Percentiles rank a stretch among this genome's conserved stretches.
Conservation (phyloP, 306 rosid species). For the Ormosia semicastrata region DNA sequence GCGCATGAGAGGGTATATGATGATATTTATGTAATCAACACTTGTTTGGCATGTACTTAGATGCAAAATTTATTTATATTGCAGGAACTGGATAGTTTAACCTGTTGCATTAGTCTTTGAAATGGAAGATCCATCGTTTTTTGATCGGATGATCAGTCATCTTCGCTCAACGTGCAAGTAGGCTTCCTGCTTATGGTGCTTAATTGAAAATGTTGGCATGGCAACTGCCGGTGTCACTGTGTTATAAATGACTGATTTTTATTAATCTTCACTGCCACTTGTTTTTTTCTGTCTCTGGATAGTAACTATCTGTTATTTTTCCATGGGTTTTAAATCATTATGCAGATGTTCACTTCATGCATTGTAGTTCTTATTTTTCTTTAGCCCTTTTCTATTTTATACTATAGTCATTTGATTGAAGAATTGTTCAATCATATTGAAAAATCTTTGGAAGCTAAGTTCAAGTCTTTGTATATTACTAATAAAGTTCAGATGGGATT, state of each 20-base stretch:
- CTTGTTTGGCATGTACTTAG: not conserved
- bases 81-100: constrained; percentile 31
- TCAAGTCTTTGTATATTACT: not conserved
- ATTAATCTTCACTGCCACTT: not conserved
- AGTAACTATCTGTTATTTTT: not conserved
- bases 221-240: not conserved
- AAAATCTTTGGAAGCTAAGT: not conserved
- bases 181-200: constrained; percentile 22
- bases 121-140: constrained; percentile 68
- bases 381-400: not conserved
- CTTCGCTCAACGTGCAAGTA: constrained; percentile 86
- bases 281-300: not conserved
- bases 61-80: not conserved
- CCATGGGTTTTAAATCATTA: not conserved
- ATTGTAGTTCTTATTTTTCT: not conserved
- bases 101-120: not conserved
- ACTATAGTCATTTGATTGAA: not conserved
- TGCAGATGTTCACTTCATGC: not conserved
- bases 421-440: not conserved
- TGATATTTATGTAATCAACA: not conserved
- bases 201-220: not conserved
- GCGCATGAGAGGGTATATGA: not conserved
- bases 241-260: not conserved
- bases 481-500: not conserved
- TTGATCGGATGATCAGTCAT: constrained; percentile 56